A percentile compares a stretch with the other conserved stretches of the same genome.
These are phyloP conservation scores for Boehmeria nivea DNA, from an alignment of 306 rosid genomes.

Conservation along the genomic window DNA sequence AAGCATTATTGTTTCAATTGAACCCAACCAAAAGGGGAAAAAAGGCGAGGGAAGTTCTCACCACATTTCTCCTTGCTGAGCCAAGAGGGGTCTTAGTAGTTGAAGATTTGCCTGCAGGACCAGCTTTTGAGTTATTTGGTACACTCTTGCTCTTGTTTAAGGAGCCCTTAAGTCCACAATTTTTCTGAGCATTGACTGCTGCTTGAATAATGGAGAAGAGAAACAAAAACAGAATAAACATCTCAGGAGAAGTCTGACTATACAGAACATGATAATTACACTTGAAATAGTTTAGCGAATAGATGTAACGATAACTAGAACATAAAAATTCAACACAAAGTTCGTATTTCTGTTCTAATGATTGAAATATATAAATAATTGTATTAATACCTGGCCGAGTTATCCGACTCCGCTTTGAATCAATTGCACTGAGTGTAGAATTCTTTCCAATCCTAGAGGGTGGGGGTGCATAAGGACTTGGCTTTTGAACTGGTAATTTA, in stretches of 20 bases:
- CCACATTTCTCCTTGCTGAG: conserved; percentile 52
- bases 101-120: conserved; percentile 32
- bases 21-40: background rate
- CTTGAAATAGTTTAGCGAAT: too few species aligned
- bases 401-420: conserved; percentile 47
- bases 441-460: conserved; percentile 34
- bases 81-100: conserved; percentile 36
- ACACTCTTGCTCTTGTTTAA: conserved; percentile 26
- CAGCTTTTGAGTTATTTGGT: conserved; percentile 32
- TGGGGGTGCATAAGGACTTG: conserved; percentile 23
- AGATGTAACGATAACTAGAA: background rate
- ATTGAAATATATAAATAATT: background rate
- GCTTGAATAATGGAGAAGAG: conserved; percentile 11
- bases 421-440: conserved; percentile 26
- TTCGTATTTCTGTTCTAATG: background rate
- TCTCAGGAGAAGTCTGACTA: background rate
- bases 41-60: conserved; percentile 26
- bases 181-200: conserved; percentile 36
- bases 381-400: conserved; percentile 38
- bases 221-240: background rate
- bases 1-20: too few species aligned
- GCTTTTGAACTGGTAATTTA: conserved; percentile 43
- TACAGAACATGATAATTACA: background rate
- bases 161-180: conserved; percentile 25
- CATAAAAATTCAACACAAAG: background rate